Conservation (phyloP, 441 rosid genomes). For the Dalechampia spathulata region DNA sequence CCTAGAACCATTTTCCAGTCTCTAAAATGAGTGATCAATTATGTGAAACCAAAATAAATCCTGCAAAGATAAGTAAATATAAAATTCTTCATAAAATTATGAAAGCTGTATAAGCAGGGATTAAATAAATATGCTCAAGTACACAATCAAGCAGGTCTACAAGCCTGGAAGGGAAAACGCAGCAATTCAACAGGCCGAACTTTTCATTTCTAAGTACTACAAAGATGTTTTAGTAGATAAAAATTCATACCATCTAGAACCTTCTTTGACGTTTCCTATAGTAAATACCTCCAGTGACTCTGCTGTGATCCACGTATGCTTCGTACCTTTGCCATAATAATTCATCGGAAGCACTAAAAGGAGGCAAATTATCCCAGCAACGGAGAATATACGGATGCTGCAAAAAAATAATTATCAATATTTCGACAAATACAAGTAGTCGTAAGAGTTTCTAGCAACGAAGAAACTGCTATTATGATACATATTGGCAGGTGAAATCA, state of each 20-base stretch:
- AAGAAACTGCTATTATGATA: too few species aligned
- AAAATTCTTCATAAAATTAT: too few species aligned
- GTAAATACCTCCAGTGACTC: constrained; percentile 70
- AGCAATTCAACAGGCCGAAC: too few species aligned
- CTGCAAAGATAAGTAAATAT: too few species aligned
- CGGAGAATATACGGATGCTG: constrained; percentile 75
- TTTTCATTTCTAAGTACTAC: background rate
- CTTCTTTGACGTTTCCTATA: constrained; percentile 69
- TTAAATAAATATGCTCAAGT: too few species aligned
- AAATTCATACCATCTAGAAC: constrained; percentile 68
- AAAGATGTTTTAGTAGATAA: background rate
- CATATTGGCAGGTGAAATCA: too few species aligned
- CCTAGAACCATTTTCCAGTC: background rate
- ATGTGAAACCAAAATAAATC: too few species aligned
- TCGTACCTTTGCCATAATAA: constrained; percentile 65
- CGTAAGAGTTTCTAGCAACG: too few species aligned
- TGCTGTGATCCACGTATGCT: constrained; percentile 45
- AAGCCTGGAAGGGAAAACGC: too few species aligned
- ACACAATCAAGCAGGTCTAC: too few species aligned
- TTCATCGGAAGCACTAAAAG: constrained; percentile 80
- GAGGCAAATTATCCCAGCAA: constrained; percentile 64
- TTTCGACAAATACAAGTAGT: background rate
- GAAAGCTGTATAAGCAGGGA: too few species aligned
- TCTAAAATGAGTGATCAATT: too few species aligned
- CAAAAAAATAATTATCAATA: constrained; percentile 6